A percentile compares a stretch with the other conserved stretches of the same genome.
phyloP scores from a whole-genome alignment of 352 stramenopile species.

The Globisporangium alternatum region DNA sequence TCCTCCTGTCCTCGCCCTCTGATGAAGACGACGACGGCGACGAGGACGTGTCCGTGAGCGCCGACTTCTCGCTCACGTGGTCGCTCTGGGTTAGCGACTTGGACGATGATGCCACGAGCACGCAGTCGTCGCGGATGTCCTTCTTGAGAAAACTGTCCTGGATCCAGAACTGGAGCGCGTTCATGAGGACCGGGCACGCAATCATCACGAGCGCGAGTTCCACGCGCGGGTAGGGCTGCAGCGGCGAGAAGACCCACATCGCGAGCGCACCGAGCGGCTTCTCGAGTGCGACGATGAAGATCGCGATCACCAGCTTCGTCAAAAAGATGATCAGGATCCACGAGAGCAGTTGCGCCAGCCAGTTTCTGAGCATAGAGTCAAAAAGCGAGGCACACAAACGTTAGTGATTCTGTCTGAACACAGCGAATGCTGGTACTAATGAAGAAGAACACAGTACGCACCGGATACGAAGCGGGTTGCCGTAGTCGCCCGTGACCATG shows the following conservation, averaged over 20 bases:
- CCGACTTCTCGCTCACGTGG: slow-evolving; percentile 19
- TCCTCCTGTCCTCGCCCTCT: background rate
- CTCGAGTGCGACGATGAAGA: slow-evolving; percentile 70
- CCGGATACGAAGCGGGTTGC: slow-evolving; percentile 53
- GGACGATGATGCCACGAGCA: slow-evolving; percentile 31
- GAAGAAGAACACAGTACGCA: slow-evolving; percentile 10
- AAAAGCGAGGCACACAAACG: background rate
- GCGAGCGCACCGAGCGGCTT: slow-evolving; percentile 59
- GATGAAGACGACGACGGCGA: slow-evolving; percentile 3
- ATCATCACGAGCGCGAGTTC: slow-evolving; percentile 88
- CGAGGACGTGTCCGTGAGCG: slow-evolving; percentile 16
- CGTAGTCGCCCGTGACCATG: slow-evolving; percentile 75
- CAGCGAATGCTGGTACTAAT: background rate
- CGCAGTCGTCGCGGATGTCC: slow-evolving; percentile 59
- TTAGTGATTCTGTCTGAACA: background rate
- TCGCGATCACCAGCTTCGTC: slow-evolving; percentile 77
- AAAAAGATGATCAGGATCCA: slow-evolving; percentile 82
- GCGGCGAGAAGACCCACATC: slow-evolving; percentile 63
- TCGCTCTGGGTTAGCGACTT: slow-evolving; percentile 21
- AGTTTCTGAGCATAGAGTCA: slow-evolving; percentile 27
- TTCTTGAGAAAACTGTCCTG: slow-evolving; percentile 91
- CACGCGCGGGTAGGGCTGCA: slow-evolving; percentile 59
- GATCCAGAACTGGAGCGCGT: slow-evolving; percentile 87
- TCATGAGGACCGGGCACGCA: slow-evolving; percentile 85
- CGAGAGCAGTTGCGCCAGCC: slow-evolving; percentile 70